Percentiles rank a stretch among this genome's conserved stretches.
Conservation (phyloP, 352 stramenopile genomes). For the Globisporangium sylvaticum region DNA sequence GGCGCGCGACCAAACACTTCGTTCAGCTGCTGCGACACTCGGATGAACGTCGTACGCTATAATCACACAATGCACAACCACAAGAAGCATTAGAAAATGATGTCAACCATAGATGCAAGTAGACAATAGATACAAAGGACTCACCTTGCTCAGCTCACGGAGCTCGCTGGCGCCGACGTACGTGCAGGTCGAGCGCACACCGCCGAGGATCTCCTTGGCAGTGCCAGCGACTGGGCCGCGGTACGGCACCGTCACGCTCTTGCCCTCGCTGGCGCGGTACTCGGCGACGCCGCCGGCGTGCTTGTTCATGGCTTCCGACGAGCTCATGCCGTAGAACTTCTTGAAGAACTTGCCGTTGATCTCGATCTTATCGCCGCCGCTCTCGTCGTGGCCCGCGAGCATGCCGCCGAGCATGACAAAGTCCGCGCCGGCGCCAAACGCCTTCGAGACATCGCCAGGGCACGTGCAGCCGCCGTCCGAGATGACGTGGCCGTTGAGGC, state of each 20-base stretch:
- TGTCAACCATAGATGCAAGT: neutral
- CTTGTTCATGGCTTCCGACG: conserved; percentile 90
- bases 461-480: conserved; percentile 88
- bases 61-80: neutral
- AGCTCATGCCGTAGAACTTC: conserved; percentile 93
- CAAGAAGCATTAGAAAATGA: neutral
- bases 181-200: conserved; percentile 90
- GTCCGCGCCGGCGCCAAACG: conserved; percentile 88
- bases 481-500: conserved; percentile 87
- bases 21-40: conserved; percentile 91
- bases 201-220: conserved; percentile 89
- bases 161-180: conserved; percentile 89
- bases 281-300: conserved; percentile 88
- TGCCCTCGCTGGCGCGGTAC: conserved; percentile 90
- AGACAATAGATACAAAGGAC: neutral
- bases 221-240: conserved; percentile 74
- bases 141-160: conserved; percentile 87
- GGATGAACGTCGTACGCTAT: conserved; percentile 89
- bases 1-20: conserved; percentile 84
- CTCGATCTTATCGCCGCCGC: conserved; percentile 80
- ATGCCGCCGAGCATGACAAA: conserved; percentile 93
- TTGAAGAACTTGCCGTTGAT: conserved; percentile 71
- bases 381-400: conserved; percentile 90
- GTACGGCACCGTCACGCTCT: conserved; percentile 89
- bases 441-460: conserved; percentile 88